Conservation (phyloP, 306 rosid genomes). For the Castanea mollissima region DNA sequence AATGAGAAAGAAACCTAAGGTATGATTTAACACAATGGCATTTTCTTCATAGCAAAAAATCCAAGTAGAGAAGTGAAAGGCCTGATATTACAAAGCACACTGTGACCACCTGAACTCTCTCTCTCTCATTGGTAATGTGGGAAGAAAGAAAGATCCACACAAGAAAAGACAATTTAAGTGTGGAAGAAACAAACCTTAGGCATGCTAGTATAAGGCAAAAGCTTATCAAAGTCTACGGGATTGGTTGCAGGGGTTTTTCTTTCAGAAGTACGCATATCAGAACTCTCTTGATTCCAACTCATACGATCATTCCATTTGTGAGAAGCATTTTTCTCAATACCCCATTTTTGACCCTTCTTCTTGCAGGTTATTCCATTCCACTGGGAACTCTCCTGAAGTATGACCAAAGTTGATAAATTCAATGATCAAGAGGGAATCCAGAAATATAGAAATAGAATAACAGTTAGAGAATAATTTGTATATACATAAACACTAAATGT, state of each 20-base stretch:
- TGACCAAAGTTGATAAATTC: slow-evolving; percentile 9
- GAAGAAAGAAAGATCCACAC: background rate
- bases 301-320: slow-evolving; percentile 38
- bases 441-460: slow-evolving; percentile 13
- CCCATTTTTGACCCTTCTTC: slow-evolving; percentile 95
- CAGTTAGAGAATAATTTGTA: background rate
- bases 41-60: background rate
- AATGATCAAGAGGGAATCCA: background rate
- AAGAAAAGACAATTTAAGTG: background rate
- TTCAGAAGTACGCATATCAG: slow-evolving; percentile 33
- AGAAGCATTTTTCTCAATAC: slow-evolving; percentile 57
- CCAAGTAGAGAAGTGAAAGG: background rate
- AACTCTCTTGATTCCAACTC: slow-evolving; percentile 33
- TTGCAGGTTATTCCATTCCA: slow-evolving; percentile 96
- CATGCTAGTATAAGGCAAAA: slow-evolving; percentile 49
- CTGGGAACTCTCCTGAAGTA: slow-evolving; percentile 63
- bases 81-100: background rate
- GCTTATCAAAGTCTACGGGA: slow-evolving; percentile 59
- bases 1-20: background rate
- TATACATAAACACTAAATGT: background rate
- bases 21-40: background rate
- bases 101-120: background rate
- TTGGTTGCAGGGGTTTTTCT: slow-evolving; percentile 26
- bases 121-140: background rate
- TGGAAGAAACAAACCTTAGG: slow-evolving; percentile 62